These are phyloP conservation scores for Amanita jacksonii DNA, from an alignment of 768 basidiomycete genomes.

Conservation along the genomic window DNA sequence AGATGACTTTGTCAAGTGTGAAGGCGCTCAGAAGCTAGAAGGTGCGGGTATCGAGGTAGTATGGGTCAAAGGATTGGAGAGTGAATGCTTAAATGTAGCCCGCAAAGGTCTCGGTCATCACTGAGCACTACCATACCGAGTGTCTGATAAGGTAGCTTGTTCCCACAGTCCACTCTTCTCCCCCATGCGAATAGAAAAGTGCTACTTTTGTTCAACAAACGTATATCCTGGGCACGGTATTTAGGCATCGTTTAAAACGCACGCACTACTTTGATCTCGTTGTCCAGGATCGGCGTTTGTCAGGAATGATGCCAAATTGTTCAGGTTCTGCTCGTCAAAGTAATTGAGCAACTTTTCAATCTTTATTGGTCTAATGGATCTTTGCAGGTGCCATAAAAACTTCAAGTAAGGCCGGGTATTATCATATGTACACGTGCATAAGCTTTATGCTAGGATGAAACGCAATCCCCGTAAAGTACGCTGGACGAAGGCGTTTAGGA, in stretches of 20 bases:
- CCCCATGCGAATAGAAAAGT: conserved; percentile 91
- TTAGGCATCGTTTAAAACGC: neutral
- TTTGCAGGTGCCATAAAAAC: conserved; percentile 88
- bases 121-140: too few relatives aligned
- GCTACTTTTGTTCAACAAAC: conserved; percentile 95
- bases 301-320: conserved; percentile 95
- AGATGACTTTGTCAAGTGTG: conserved; percentile 88
- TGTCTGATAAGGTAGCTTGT: neutral
- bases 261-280: neutral
- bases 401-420: conserved; percentile 68
- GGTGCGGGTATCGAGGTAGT: conserved; percentile 66
- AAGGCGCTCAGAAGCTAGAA: conserved; percentile 67
- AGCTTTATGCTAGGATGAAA: conserved; percentile 68
- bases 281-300: conserved; percentile 83
- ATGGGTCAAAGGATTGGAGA: conserved; percentile 68
- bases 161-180: conserved; percentile 6
- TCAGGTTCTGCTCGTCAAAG: conserved; percentile 98
- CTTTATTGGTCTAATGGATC: neutral
- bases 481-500: conserved; percentile 99
- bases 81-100: conserved; percentile 74
- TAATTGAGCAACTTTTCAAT: conserved; percentile 28
- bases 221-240: conserved; percentile 95
- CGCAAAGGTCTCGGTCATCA: conserved; percentile 55
- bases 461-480: conserved; percentile 97
- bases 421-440: neutral